A percentile compares a stretch with the other conserved stretches of the same genome.
Evolutionary conservation across 202 grass and related monocot genomes (phyloP).

Genomic region (Panicum virgatum): DNA sequence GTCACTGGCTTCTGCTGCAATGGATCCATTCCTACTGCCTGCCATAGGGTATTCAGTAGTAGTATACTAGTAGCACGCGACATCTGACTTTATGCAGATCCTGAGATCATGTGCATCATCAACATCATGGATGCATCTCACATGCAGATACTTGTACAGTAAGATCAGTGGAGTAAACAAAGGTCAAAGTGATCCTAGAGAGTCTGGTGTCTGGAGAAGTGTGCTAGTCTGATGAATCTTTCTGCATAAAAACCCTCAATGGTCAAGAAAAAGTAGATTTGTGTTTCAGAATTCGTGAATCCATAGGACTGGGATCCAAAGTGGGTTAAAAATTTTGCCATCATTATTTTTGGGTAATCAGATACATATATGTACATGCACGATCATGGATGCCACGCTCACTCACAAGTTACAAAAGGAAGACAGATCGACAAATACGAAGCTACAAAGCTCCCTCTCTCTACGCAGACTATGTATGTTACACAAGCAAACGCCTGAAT

Average conservation of each 20-base stretch:
- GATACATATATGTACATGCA: constrained; percentile 47
- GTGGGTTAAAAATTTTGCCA: not conserved
- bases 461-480: constrained; percentile 33
- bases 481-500: not conserved
- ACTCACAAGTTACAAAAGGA: constrained; percentile 2
- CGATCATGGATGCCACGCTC: not conserved
- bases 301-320: not conserved
- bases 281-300: not conserved
- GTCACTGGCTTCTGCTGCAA: not conserved
- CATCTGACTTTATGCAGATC: not conserved
- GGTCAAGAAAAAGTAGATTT: not conserved
- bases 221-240: not conserved
- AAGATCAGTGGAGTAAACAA: not conserved
- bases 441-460: constrained; percentile 29
- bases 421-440: not conserved
- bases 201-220: too few species aligned
- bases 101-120: not conserved
- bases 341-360: constrained; percentile 8
- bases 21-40: not conserved
- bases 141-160: not conserved
- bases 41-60: not conserved
- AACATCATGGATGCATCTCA: not conserved
- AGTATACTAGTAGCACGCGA: not conserved
- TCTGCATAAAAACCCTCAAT: not conserved
- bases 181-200: not conserved